Percentiles rank a stretch among this genome's conserved stretches.
Evolutionary conservation across 305 asterid genomes (phyloP).

Genomic region (Fraxinus latifolia): DNA sequence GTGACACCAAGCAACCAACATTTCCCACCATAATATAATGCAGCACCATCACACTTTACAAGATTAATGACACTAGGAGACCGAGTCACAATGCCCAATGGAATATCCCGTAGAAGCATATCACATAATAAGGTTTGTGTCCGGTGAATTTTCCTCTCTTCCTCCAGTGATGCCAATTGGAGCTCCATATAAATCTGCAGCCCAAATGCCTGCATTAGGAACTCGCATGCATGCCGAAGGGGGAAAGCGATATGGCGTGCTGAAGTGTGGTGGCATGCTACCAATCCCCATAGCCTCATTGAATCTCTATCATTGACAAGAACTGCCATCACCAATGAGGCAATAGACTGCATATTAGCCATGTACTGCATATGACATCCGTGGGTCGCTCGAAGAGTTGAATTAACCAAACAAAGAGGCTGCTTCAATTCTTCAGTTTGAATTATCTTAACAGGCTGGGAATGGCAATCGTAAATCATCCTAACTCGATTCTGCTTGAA

Average conservation of each 20-base stretch:
- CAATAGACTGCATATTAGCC: conserved; percentile 60
- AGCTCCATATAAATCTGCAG: conserved; percentile 60
- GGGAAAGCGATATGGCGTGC: conserved; percentile 58
- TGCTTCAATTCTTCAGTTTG: conserved; percentile 45
- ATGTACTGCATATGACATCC: conserved; percentile 57
- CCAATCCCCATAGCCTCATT: conserved; percentile 69
- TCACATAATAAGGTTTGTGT: conserved; percentile 61
- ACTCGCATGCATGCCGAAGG: conserved; percentile 63
- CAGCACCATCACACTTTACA: conserved; percentile 70
- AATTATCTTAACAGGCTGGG: conserved; percentile 42
- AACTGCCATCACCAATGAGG: conserved; percentile 60
- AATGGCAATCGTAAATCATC: conserved; percentile 53
- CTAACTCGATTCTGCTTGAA: conserved; percentile 59
- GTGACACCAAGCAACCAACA: conserved; percentile 70
- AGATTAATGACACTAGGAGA: conserved; percentile 69
- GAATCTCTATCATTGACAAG: conserved; percentile 35
- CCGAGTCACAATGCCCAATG: conserved; percentile 49
- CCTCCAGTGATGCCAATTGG: conserved; percentile 49
- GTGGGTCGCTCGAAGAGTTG: conserved; percentile 66
- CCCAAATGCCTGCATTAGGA: conserved; percentile 56
- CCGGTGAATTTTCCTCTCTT: conserved; percentile 52
- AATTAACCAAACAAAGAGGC: conserved; percentile 61
- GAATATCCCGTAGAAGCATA: conserved; percentile 63
- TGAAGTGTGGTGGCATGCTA: conserved; percentile 64
- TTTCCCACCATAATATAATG: conserved; percentile 48